Evolutionary conservation across 345 rosid species (phyloP), one percentile per base, ranked within the genome.

Genomic region (Bruguiera sexangula): DNA sequence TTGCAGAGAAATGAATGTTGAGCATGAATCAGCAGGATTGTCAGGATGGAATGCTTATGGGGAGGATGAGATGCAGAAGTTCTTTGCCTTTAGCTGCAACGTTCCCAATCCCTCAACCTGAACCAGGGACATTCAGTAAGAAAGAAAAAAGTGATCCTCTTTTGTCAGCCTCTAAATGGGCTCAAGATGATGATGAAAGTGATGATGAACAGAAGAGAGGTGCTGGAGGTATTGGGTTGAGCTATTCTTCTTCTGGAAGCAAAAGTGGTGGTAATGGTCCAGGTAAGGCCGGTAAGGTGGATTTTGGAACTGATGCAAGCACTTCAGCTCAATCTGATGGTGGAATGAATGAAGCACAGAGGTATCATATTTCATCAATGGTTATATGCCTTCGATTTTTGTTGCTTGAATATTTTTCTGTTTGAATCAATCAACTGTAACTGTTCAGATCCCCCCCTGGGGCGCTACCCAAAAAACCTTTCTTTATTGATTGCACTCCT

Each of bases 111-210:
- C 91, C 89, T 30, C 96, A 85, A 62, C 89, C 93, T 61, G 93
- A 91, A 72, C 75, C 82, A 63, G 88, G 83, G 78, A 77, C 86
- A 62, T 87, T 90, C 69, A 59, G 76, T 3, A 87, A 76, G 72
- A 92, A 82, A 75, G 98, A 92, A 81, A 92, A 85, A 80, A 83
- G 5, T 37, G 98, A 90, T 63, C 92, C 88, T 63, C 74, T 89
- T 62, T 82, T 92, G 82, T 91, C 96, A 31, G 87, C 96, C 62
- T 92, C 99, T 66, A 96, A 89, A 80, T 96, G 99, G 99, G 93
- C 96, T 64, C 79, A 88, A 69, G 99, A 96, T 75, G 95, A 92
- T 80, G 93, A 92, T 67, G 98, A 86, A 61, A 87, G 88, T 67
- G 97, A 87, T 31, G 96, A 92, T 62, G 99, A 86, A 68, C 92